Evolutionary conservation across 2,329 filamentous ascomycete species (phyloP).

Genomic region (Leptographium wingfieldii): DNA sequence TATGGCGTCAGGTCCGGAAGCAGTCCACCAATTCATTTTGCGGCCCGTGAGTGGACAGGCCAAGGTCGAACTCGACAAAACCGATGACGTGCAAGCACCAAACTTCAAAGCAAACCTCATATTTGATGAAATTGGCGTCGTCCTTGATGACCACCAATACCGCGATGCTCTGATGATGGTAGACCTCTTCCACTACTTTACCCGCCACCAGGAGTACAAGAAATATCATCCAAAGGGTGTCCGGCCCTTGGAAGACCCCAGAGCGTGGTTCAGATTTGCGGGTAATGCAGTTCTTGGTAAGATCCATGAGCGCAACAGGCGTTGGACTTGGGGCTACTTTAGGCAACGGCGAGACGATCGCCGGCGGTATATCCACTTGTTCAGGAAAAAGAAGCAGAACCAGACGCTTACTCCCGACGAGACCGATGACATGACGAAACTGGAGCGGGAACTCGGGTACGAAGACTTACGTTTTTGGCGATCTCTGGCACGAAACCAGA

Average conservation of each 20-base stretch:
- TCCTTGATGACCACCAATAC: constrained; percentile 97
- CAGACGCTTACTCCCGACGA: constrained; percentile 61
- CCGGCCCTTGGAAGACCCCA: constrained; percentile 75
- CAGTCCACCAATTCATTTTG: constrained; percentile 75
- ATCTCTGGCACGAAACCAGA: constrained; percentile 81
- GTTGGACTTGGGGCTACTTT: constrained; percentile 96
- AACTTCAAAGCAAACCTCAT: constrained; percentile 84
- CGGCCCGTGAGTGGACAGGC: constrained; percentile 93
- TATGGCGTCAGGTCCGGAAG: constrained; percentile 19
- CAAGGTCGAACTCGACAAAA: constrained; percentile 91
- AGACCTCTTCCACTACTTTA: constrained; percentile 96
- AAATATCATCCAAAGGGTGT: constrained; percentile 74
- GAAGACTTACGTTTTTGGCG: constrained; percentile 97
- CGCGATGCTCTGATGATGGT: constrained; percentile 96
- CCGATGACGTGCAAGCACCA: constrained; percentile 62
- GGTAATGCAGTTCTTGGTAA: constrained; percentile 80
- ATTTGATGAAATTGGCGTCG: constrained; percentile 94
- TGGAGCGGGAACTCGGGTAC: constrained; percentile 83
- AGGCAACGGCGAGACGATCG: constrained; percentile 85
- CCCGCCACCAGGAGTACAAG: constrained; percentile 94
- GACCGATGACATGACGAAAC: constrained; percentile 53
- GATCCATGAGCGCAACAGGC: constrained; percentile 85
- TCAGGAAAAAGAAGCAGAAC: constrained; percentile 82
- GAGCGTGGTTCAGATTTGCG: constrained; percentile 86
- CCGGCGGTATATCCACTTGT: constrained; percentile 77